Evolutionary conservation across 1,139 yeast genomes (phyloP).

Genomic region (Hansenula sp.): DNA sequence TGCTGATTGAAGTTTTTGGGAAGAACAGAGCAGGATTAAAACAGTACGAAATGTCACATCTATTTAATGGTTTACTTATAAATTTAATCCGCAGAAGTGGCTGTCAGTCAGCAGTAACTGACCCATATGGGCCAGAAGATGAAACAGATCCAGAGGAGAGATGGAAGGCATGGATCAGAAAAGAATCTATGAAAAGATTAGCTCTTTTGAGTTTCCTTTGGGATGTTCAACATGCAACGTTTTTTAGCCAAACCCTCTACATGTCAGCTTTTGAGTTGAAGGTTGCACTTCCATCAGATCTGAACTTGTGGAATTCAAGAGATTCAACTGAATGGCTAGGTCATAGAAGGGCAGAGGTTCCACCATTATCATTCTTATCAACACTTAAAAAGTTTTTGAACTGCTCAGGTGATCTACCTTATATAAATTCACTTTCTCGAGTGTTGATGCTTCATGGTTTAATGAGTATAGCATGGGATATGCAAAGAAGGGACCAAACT

Average conservation of each 20-base stretch:
- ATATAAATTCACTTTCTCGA: constrained; percentile 13
- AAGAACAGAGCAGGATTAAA: constrained; percentile 14
- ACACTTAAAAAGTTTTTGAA: constrained; percentile 7
- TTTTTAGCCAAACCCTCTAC: constrained; percentile 26
- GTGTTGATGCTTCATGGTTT: constrained; percentile 23
- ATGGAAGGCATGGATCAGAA: constrained; percentile 25
- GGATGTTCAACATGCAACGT: constrained; percentile 31
- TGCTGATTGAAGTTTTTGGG: constrained; percentile 18
- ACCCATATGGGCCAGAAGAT: constrained; percentile 8
- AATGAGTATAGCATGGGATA: constrained; percentile 20
- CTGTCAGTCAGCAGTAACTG: constrained; percentile 6
- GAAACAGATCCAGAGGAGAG: constrained; percentile 6
- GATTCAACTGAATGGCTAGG: constrained; percentile 15
- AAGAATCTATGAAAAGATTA: constrained; percentile 25
- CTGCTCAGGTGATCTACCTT: constrained; percentile 2
- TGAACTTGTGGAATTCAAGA: constrained; percentile 23
- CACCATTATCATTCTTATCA: constrained; percentile 4
- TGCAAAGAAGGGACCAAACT: constrained; percentile 7
- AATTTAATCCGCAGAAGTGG: constrained; percentile 17
- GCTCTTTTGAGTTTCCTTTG: constrained; percentile 26
- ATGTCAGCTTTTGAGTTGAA: constrained; percentile 25
- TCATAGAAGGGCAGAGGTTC: constrained; percentile 1
- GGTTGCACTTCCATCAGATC: constrained; percentile 25
- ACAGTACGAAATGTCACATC: constrained; percentile 13
- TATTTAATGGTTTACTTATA: constrained; percentile 18